Percentiles rank a stretch among this genome's conserved stretches.
Conservation (phyloP, 345 rosid species). For the Arabidopsis arenosa region DNA sequence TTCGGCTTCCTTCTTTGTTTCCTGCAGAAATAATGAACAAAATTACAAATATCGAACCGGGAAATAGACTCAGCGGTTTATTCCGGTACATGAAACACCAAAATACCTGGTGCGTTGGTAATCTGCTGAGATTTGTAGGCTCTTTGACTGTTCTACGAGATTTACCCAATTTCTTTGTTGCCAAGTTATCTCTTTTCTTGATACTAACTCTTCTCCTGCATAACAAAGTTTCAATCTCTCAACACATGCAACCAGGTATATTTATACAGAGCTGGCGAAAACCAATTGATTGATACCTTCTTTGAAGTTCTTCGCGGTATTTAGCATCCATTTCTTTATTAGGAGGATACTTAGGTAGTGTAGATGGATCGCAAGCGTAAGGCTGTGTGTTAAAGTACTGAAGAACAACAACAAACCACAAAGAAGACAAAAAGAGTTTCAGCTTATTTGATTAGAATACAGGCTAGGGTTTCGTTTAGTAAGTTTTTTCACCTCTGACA, state of each 20-base stretch:
- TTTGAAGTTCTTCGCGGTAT: conserved; percentile 64
- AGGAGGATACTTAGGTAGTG: conserved; percentile 76
- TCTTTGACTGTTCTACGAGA: conserved; percentile 51
- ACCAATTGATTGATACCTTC: conserved; percentile 43
- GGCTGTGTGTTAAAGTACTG: conserved; percentile 73
- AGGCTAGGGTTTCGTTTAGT: not conserved
- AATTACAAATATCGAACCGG: not conserved
- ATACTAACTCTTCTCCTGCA: conserved; percentile 59
- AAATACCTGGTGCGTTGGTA: conserved; percentile 49
- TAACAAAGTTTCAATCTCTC: not conserved
- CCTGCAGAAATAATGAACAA: conserved; percentile 43
- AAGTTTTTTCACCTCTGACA: conserved; percentile 56
- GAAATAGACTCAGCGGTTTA: conserved; percentile 16
- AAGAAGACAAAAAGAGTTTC: not conserved
- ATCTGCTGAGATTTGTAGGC: conserved; percentile 38
- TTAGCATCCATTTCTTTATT: conserved; percentile 84
- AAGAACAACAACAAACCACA: conserved; percentile 24
- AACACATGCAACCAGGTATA: not conserved
- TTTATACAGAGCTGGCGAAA: conserved; percentile 16
- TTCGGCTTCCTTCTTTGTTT: conserved; percentile 44
- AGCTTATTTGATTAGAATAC: not conserved
- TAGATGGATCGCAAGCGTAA: conserved; percentile 72
- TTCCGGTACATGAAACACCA: conserved; percentile 11
- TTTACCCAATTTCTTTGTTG: conserved; percentile 51
- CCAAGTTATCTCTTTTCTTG: conserved; percentile 49